Evolutionary conservation across 73 alveolate species (phyloP).

Genomic region (Urostyla sp.): DNA sequence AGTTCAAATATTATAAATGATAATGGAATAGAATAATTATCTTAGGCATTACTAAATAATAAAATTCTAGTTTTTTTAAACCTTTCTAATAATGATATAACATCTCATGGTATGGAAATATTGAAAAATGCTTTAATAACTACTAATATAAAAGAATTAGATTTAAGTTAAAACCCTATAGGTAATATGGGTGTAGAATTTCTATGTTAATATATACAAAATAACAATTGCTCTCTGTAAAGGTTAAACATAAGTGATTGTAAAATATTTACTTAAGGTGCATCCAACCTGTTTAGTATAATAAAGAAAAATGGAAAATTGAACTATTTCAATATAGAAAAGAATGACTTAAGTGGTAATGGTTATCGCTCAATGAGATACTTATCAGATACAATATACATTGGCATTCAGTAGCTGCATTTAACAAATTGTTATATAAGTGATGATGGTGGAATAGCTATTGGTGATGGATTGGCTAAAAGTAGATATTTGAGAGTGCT

Average conservation of each 20-base stretch:
- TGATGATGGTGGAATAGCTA: constrained; percentile 45
- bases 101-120: constrained; percentile 50
- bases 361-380: background rate
- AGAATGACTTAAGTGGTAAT: constrained; percentile 51
- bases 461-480: constrained; percentile 55
- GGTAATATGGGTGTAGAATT: constrained; percentile 65
- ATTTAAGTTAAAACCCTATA: constrained; percentile 52
- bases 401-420: constrained; percentile 4
- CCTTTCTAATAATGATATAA: constrained; percentile 59
- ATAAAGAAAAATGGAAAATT: constrained; percentile 27
- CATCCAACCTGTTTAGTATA: constrained; percentile 39
- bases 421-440: constrained; percentile 48
- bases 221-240: constrained; percentile 14
- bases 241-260: constrained; percentile 56
- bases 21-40: constrained; percentile 57
- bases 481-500: constrained; percentile 17
- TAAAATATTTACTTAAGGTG: constrained; percentile 38
- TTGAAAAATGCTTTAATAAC: constrained; percentile 34
- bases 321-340: constrained; percentile 29
- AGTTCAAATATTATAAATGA: constrained; percentile 57
- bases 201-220: constrained; percentile 20
- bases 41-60: constrained; percentile 56
- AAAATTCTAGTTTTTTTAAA: constrained; percentile 54
- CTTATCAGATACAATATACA: constrained; percentile 9
- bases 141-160: constrained; percentile 53